Base-by-base conservation (phyloP, 1,139 yeast genomes). In the Yamadazyma spencermartinsiae region DNA sequence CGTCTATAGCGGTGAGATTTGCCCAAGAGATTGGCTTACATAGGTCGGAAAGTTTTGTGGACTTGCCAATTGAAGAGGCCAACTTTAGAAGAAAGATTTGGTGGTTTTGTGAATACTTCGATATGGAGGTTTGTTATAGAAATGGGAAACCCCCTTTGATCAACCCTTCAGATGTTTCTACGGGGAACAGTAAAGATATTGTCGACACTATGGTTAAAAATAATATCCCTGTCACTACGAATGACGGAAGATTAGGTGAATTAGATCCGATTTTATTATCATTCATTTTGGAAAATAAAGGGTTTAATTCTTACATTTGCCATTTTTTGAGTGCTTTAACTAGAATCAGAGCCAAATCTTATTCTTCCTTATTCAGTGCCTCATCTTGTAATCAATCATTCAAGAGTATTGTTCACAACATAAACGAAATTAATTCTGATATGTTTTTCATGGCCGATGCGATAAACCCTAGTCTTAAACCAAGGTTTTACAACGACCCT, bases 21-120 rank as follows among this genome's bases (percentile, higher is more conserved):
- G 86, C 87, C 0, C 80, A 75, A 46, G 83, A 79, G 35, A 58
- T 82, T 40, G 94, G 94, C 0, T 60, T 86, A 17, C 86, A 85
- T 51, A 60, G 87, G 24, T 61, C 60, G 12, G 87, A 82, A 45
- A 58, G 75, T 2, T 70, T 71, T 36, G 49, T 51, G 6, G 67
- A 70, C 0, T 48, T 78, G 17, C 40, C 68, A 0, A 46, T 48
- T 0, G 61, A 54, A 3, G 82, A 78, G 32, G 64, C 63, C 5
- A 47, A 54, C 4, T 55, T 60, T 9, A 60, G 79, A 21, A 58
- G 76, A 28, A 55, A 58, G 9, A 41, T 80, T 2, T 84, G 85
- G 80, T 77, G 83, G 79, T 44, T 62, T 26, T 72, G 83, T 41
- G 80, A 76, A 45, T 57, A 62, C 33, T 54, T 69, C 31, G 90